A percentile compares a stretch with the other conserved stretches of the same genome.
These are phyloP conservation scores for Beta corolliflora DNA, from an alignment of 179 eudicot genomes.

Conservation along the genomic window DNA sequence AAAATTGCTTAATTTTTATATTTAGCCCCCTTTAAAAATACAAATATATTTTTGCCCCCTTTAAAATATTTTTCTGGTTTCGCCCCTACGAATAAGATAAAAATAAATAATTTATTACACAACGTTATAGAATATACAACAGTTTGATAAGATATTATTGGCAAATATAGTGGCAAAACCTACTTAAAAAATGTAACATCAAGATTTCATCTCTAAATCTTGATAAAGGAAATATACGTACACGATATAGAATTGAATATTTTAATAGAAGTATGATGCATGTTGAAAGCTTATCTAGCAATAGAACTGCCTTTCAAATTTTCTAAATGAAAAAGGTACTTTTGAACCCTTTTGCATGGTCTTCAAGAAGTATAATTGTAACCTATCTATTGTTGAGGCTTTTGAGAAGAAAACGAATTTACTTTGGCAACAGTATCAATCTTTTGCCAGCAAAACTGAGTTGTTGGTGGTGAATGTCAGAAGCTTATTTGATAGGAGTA, in stretches of 20 bases:
- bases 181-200: too few species aligned
- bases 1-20: too few species aligned
- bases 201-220: background rate
- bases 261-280: slow-evolving; percentile 1
- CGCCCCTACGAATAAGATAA: too few species aligned
- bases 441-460: slow-evolving; percentile 21
- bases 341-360: slow-evolving; percentile 46
- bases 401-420: slow-evolving; percentile 21
- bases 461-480: slow-evolving; percentile 5
- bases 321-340: slow-evolving; percentile 12
- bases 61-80: too few species aligned
- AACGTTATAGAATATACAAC: too few species aligned
- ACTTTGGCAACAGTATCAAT: background rate
- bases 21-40: too few species aligned
- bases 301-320: slow-evolving; percentile 1
- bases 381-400: slow-evolving; percentile 24
- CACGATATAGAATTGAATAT: background rate
- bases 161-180: too few species aligned
- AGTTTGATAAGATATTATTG: too few species aligned
- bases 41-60: too few species aligned
- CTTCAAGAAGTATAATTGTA: slow-evolving; percentile 32
- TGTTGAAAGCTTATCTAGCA: background rate
- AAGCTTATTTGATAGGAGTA: background rate
- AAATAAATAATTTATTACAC: too few species aligned
- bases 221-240: background rate